Evolutionary conservation across 495 filamentous ascomycete species (phyloP).

Genomic region (Delitschia confertaspora): DNA sequence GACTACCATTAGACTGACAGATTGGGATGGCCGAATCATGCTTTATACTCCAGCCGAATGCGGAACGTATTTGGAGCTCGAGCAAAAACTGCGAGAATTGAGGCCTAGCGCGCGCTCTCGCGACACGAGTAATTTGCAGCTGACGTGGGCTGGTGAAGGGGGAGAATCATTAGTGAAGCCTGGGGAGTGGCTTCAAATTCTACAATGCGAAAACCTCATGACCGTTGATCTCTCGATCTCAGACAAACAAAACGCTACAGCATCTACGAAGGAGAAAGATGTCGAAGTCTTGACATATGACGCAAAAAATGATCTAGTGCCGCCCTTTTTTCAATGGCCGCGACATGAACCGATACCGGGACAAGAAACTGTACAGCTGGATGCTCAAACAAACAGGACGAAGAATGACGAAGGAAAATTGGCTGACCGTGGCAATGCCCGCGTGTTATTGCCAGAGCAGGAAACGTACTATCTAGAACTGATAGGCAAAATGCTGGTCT

Average conservation of each 20-base stretch:
- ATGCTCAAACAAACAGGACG: neutral
- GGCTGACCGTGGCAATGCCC: no score
- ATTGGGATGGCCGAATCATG: conserved; percentile 13
- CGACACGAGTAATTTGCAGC: neutral
- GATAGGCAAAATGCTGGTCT: conserved; percentile 9
- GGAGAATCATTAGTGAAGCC: conserved; percentile 4
- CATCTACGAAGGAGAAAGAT: neutral
- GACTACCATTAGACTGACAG: conserved; percentile 11
- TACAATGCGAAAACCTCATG: neutral
- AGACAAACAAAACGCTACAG: neutral
- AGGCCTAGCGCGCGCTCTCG: neutral
- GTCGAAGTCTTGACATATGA: neutral
- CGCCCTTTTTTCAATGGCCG: conserved; percentile 19
- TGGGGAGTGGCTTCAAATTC: conserved; percentile 14
- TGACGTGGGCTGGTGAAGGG: neutral
- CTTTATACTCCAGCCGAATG: conserved; percentile 14
- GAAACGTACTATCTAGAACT: conserved; percentile 10
- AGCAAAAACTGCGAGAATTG: conserved; percentile 17
- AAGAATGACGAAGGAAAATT: neutral
- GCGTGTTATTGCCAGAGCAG: no score
- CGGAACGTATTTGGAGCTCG: conserved; percentile 20
- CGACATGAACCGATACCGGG: no score
- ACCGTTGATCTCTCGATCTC: conserved; percentile 13
- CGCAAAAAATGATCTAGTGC: neutral
- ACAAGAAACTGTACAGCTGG: neutral